Evolutionary conservation across 179 eudicot species (phyloP), one percentile per base, ranked within the genome.

Genomic region (Silene vulgaris): DNA sequence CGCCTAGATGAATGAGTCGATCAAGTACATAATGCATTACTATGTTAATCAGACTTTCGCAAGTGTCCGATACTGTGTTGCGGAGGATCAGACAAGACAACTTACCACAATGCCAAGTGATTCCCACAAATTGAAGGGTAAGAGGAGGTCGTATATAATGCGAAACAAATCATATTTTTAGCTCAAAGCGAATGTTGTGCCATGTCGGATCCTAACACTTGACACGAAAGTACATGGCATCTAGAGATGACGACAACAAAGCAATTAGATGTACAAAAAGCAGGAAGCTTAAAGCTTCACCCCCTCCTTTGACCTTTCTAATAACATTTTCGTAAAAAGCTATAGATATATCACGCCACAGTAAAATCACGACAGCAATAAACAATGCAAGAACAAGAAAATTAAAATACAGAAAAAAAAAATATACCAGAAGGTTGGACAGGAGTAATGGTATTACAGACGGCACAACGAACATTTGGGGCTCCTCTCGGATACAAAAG

Each of bases 401-500:
- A 52, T 50, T 11, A 63, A 12, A 40, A 40, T 4, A 40, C 48
- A 40, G 19, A 21, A 17, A 14, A 28, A 14, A 28, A 30, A 0
- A 3, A 32, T 30, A 69, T 83, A 88, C 92, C 92, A 72, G 84
- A 77, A 69, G 90, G 83, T 66, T 87, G 97, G 50, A 88, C 91
- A 65, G 90, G 78, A 69, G 91, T 87, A 59, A 92, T 75, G 32
- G 87, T 79, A 76, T 71, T 84, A 77, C 97, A 92, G n/a, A 92
- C 45, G 57, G 96, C 96, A 83, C 97, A 92, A 65, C 93, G 90
- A 21, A 92, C 96, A 85, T 84, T 88, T 48, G 85, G 70, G 9
- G 96, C 97, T 45, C 96, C 97, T 82, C 89, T 84, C 0, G 96
- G 93, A 76, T 88, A 89, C 72, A 87, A 78, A 72, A 92, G 91